phyloP scores from a whole-genome alignment of 148 eudicot species.

The Salicornia ramosissima region DNA sequence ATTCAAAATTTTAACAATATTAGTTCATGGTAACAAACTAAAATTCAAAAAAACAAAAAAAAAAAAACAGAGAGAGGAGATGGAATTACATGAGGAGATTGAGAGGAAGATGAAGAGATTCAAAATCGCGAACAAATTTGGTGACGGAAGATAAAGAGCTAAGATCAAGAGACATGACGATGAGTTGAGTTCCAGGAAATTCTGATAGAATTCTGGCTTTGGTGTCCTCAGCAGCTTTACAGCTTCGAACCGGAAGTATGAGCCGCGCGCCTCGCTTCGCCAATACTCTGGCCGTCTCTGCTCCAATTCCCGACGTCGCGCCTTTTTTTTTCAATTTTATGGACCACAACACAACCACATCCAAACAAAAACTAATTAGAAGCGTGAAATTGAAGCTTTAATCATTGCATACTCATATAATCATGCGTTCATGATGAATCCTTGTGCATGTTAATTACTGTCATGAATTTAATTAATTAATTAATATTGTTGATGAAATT shows the following conservation, averaged over 20 bases:
- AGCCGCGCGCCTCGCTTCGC: slow-evolving; percentile 78
- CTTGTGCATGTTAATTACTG: background rate
- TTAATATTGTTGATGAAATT: too few species aligned
- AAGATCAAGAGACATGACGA: slow-evolving; percentile 77
- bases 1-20: too few species aligned
- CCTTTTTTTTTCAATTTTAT: slow-evolving; percentile 46
- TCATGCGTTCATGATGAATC: slow-evolving; percentile 3
- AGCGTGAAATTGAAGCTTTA: slow-evolving; percentile 16
- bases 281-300: slow-evolving; percentile 80
- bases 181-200: slow-evolving; percentile 50
- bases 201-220: slow-evolving; percentile 56
- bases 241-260: slow-evolving; percentile 62
- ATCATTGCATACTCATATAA: slow-evolving; percentile 18
- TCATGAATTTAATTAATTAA: too few species aligned
- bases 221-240: slow-evolving; percentile 72
- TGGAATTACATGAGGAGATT: slow-evolving; percentile 74
- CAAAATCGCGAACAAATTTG: slow-evolving; percentile 52
- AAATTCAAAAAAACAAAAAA: too few species aligned
- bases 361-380: background rate
- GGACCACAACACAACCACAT: background rate
- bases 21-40: too few species aligned
- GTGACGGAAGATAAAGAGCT: slow-evolving; percentile 74
- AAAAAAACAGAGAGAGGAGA: too few species aligned
- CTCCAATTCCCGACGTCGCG: slow-evolving; percentile 97
- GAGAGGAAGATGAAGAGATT: slow-evolving; percentile 68